Evolutionary conservation across 2,329 filamentous ascomycete genomes (phyloP).

Genomic region (Helotiales sp.): DNA sequence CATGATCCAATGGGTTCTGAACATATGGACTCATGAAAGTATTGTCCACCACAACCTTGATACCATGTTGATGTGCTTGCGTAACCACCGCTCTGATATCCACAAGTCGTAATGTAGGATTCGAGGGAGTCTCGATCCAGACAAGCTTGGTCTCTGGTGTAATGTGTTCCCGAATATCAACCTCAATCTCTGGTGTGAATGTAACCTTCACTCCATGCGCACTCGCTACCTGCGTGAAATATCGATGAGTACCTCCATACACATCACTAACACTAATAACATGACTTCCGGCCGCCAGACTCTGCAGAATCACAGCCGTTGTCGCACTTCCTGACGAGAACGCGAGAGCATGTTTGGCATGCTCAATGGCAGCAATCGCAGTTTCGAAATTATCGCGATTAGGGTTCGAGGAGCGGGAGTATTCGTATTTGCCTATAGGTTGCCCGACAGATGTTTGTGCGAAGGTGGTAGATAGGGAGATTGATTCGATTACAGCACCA

Average conservation of each 20-base stretch:
- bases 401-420: slow-evolving; percentile 89
- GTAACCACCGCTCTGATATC: slow-evolving; percentile 86
- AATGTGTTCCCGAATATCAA: slow-evolving; percentile 83
- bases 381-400: slow-evolving; percentile 94
- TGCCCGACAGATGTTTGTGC: slow-evolving; percentile 86
- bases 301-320: slow-evolving; percentile 91
- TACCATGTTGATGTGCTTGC: slow-evolving; percentile 82
- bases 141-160: slow-evolving; percentile 87
- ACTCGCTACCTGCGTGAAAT: slow-evolving; percentile 96
- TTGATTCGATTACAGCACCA: slow-evolving; percentile 93
- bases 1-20: slow-evolving; percentile 92
- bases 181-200: slow-evolving; percentile 89
- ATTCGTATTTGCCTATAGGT: slow-evolving; percentile 88
- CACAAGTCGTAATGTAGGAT: slow-evolving; percentile 89
- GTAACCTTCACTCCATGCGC: slow-evolving; percentile 94
- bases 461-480: slow-evolving; percentile 95
- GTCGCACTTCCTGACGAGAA: slow-evolving; percentile 94
- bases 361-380: slow-evolving; percentile 87
- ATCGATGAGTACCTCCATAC: slow-evolving; percentile 96
- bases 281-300: slow-evolving; percentile 85
- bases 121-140: slow-evolving; percentile 96
- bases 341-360: slow-evolving; percentile 88
- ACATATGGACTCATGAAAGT: slow-evolving; percentile 96
- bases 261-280: slow-evolving; percentile 97
- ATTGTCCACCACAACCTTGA: slow-evolving; percentile 98